phyloP scores from a whole-genome alignment of 148 eudicot species.

The Oxyria digyna region DNA sequence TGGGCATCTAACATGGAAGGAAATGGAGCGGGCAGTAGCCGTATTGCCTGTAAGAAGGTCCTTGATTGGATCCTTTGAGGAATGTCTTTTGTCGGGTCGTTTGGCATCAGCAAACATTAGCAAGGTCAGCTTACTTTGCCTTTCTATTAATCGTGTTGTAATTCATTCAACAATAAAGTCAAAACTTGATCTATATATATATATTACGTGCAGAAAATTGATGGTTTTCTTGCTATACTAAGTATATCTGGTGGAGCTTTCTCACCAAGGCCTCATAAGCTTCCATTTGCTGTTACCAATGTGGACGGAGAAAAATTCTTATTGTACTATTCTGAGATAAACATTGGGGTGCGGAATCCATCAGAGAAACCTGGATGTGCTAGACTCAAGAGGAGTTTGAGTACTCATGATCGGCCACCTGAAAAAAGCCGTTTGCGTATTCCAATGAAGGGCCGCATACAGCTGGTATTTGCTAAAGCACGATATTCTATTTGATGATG shows the following conservation, averaged over 20 bases:
- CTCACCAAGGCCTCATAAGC: conserved; percentile 66
- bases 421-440: conserved; percentile 36
- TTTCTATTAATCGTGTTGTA: conserved; percentile 6
- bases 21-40: conserved; percentile 23
- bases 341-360: conserved; percentile 27
- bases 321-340: conserved; percentile 55
- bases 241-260: conserved; percentile 55
- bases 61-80: conserved; percentile 96
- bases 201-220: conserved; percentile 32
- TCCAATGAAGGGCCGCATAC: conserved; percentile 74
- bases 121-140: conserved; percentile 38
- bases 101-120: conserved; percentile 51
- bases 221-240: conserved; percentile 64
- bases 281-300: conserved; percentile 62
- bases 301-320: conserved; percentile 63
- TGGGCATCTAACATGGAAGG: conserved; percentile 35
- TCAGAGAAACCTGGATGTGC: conserved; percentile 14
- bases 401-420: conserved; percentile 29
- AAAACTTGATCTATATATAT: not conserved
- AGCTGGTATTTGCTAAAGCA: conserved; percentile 33
- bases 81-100: conserved; percentile 87
- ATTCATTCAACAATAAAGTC: not conserved
- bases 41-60: conserved; percentile 70
- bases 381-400: conserved; percentile 19
- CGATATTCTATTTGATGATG: not conserved